Evolutionary conservation across 352 stramenopile species (phyloP).

Genomic region (Nothophytophthora sp.): DNA sequence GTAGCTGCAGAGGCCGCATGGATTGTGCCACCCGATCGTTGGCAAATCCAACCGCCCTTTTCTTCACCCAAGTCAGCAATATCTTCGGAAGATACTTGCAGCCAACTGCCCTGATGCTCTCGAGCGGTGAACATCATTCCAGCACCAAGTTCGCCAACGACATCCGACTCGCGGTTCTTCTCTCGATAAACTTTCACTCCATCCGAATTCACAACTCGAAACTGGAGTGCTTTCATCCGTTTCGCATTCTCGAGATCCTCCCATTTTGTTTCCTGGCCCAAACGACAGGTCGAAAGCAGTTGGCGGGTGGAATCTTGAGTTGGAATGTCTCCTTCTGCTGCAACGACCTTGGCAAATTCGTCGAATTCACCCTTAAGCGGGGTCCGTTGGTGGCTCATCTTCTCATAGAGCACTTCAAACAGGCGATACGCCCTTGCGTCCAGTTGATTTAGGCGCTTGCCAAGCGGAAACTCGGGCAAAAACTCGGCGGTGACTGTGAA

Average conservation of each 20-base stretch:
- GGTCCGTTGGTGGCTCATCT: slow-evolving; percentile 38
- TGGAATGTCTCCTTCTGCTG: not conserved
- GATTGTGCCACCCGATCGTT: slow-evolving; percentile 39
- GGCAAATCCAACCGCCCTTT: slow-evolving; percentile 40
- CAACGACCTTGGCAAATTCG: slow-evolving; percentile 21
- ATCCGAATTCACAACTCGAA: slow-evolving; percentile 28
- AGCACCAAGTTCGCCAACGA: slow-evolving; percentile 16
- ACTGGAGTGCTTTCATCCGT: too few species aligned
- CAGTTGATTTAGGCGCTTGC: slow-evolving; percentile 57
- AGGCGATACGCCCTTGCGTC: slow-evolving; percentile 59
- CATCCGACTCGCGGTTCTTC: slow-evolving; percentile 7
- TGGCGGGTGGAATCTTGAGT: slow-evolving; percentile 27
- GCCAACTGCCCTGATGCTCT: slow-evolving; percentile 27
- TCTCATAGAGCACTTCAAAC: slow-evolving; percentile 74
- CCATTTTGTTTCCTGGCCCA: not conserved
- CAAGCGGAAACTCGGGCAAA: slow-evolving; percentile 36
- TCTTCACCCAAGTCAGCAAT: slow-evolving; percentile 1
- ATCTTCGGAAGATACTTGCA: slow-evolving; percentile 21
- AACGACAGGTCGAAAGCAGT: slow-evolving; percentile 20
- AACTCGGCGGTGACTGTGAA: slow-evolving; percentile 78
- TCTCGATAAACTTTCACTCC: slow-evolving; percentile 28
- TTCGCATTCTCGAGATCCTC: not conserved
- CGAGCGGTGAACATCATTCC: slow-evolving; percentile 26
- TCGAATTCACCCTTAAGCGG: slow-evolving; percentile 56
- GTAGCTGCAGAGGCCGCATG: slow-evolving; percentile 19